Evolutionary conservation across 2,329 filamentous ascomycete genomes (phyloP), one percentile per base, ranked within the genome.

Genomic region (Colletotrichum agaves): DNA sequence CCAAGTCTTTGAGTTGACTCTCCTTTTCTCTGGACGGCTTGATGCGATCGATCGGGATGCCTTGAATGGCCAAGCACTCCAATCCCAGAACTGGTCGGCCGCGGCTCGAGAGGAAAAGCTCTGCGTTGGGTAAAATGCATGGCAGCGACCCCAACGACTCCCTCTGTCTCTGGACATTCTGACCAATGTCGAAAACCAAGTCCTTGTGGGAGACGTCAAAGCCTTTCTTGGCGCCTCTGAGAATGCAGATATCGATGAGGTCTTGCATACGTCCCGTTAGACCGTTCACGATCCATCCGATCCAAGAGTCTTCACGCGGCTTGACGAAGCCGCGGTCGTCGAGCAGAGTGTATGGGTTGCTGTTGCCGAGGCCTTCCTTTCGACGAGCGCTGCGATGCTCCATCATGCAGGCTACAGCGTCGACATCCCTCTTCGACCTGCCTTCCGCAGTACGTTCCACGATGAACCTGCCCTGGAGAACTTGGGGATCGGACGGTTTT

Each of bases 61-160:
- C 92, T 78, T 94, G 92, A 5, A 94, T 76, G 5, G 80, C 76
- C 2, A 94, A 79, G 2, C 86, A 80, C 75, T 94, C 91, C 5
- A 84, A 81, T 0, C 91, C 89, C 11, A 84, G 84, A 2, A 94
- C 71, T 0, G 87, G 83, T 1, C 89, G 84, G 19, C 87, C 88
- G 67, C 87, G 83, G 59, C 86, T 83, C 0, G 88, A 89, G 1
- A 89, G 75, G 70, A 87, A 92, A 2, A 86, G 85, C 7, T 87
- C 82, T 0, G 90, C 91, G 5, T 74, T 81, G 0, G 92, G 92
- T 0, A 91, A 93, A 10, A 94, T 80, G 73, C 92, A 94, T 0
- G 87, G 84, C 2, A 87, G 80, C 5, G 92, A 81, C 0, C 91
- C 92, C 44, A 85, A 82, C 10, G 72, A 70, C 57, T 87, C 83